Evolutionary conservation across 495 filamentous ascomycete genomes (phyloP).

Genomic region (Hypoxylon perforatum): DNA sequence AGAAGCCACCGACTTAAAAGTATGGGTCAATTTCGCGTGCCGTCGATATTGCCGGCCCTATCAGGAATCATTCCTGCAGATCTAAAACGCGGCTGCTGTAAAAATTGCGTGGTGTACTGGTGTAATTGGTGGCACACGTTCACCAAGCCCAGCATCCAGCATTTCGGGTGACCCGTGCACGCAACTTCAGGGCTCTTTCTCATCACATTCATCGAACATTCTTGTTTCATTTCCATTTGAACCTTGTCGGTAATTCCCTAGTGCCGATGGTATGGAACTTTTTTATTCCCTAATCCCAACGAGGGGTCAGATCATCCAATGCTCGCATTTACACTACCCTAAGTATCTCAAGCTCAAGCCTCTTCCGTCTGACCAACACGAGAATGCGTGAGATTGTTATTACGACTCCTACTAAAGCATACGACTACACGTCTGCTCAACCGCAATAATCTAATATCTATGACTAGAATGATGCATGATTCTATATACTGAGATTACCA

Average conservation of each 20-base stretch:
- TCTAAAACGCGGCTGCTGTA: constrained; percentile 39
- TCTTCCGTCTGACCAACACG: background rate
- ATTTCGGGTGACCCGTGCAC: constrained; percentile 12
- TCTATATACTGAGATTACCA: background rate
- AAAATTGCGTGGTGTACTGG: too few relatives aligned
- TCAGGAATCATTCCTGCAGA: constrained; percentile 38
- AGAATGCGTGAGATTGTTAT: background rate
- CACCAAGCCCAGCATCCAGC: background rate
- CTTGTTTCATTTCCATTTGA: background rate
- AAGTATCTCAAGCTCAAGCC: too few relatives aligned
- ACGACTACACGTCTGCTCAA: constrained; percentile 8
- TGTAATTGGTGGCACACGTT: background rate
- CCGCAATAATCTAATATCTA: constrained; percentile 13
- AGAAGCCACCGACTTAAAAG: constrained; percentile 37
- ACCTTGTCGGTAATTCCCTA: background rate
- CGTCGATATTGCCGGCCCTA: constrained; percentile 41
- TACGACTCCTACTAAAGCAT: background rate
- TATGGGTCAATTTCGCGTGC: constrained; percentile 41
- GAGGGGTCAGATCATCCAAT: background rate
- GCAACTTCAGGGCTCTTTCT: too few relatives aligned
- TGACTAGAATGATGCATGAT: background rate
- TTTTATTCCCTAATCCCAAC: background rate
- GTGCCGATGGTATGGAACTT: constrained; percentile 4
- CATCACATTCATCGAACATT: constrained; percentile 1
- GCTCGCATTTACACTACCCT: background rate